phyloP scores from a whole-genome alignment of 495 filamentous ascomycete genomes.

The Penicillium subrubescens region DNA sequence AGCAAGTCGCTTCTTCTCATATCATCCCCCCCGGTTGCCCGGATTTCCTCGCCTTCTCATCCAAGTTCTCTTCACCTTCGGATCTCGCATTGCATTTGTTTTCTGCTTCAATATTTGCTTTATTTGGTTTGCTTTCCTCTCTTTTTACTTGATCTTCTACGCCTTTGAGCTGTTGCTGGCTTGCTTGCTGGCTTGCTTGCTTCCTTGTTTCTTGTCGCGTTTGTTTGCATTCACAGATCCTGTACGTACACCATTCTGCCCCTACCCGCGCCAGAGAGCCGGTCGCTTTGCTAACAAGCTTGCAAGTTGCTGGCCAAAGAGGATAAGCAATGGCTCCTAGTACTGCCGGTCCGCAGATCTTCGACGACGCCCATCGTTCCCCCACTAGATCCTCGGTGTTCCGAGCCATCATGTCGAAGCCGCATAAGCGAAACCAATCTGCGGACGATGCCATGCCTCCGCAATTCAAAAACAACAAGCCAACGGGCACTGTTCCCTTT shows the following conservation, averaged over 20 bases:
- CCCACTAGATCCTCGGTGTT: conserved; percentile 46
- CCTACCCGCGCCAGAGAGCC: conserved; percentile 20
- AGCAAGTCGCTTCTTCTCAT: conserved; percentile 31
- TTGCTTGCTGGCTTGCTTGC: conserved; percentile 14
- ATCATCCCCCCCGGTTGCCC: conserved; percentile 32
- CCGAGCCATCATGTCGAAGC: conserved; percentile 46
- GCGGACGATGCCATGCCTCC: conserved; percentile 37
- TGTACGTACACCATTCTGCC: conserved; percentile 29
- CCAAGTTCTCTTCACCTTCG: conserved; percentile 10
- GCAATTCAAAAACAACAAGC: conserved; percentile 23
- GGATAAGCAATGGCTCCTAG: conserved; percentile 43
- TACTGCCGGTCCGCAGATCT: conserved; percentile 44
- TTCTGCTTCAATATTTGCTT: conserved; percentile 24
- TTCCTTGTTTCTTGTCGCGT: conserved; percentile 6
- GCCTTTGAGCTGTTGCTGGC: not conserved
- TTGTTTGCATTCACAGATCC: conserved; percentile 22
- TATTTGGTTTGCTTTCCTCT: conserved; percentile 19
- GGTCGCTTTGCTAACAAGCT: conserved; percentile 13
- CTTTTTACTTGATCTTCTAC: not conserved
- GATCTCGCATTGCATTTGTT: conserved; percentile 27
- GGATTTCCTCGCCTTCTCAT: conserved; percentile 25
- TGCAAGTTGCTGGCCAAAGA: conserved; percentile 37
- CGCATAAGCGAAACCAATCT: conserved; percentile 45
- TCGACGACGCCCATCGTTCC: conserved; percentile 45
- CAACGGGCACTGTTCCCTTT: conserved; percentile 21